These are phyloP conservation scores for Claviceps monticola DNA, from an alignment of 2,329 filamentous ascomycete species.

Conservation along the genomic window DNA sequence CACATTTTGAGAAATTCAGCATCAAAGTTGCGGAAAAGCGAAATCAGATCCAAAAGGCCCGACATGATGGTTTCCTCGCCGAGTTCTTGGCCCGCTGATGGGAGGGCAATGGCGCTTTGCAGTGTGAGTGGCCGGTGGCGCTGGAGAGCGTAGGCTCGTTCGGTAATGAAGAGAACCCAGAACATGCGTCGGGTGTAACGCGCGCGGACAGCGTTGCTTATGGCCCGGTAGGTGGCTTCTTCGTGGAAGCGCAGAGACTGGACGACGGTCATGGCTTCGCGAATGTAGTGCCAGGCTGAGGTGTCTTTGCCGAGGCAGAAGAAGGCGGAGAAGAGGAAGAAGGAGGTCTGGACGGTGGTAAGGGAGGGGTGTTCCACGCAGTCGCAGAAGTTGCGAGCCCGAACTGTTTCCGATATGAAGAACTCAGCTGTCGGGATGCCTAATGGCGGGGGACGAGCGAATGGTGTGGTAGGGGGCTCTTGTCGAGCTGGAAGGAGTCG, in stretches of 20 bases:
- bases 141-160: slow-evolving; percentile 18
- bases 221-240: slow-evolving; percentile 11
- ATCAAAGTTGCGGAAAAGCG: slow-evolving; percentile 14
- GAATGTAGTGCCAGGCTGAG: slow-evolving; percentile 19
- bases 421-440: slow-evolving; percentile 9
- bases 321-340: slow-evolving; percentile 18
- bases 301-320: slow-evolving; percentile 20
- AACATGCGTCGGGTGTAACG: slow-evolving; percentile 14
- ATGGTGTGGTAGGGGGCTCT: background rate
- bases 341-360: slow-evolving; percentile 17
- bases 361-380: slow-evolving; percentile 15
- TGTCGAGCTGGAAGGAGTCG: background rate
- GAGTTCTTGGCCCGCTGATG: slow-evolving; percentile 7
- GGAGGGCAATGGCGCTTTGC: slow-evolving; percentile 12
- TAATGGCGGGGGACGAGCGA: background rate
- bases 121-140: slow-evolving; percentile 17
- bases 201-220: slow-evolving; percentile 1
- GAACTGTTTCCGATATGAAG: slow-evolving; percentile 15
- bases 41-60: slow-evolving; percentile 18
- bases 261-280: slow-evolving; percentile 16
- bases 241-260: slow-evolving; percentile 17
- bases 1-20: slow-evolving; percentile 15
- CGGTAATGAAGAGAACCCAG: slow-evolving; percentile 20
- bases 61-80: slow-evolving; percentile 15
- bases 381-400: slow-evolving; percentile 13